A percentile compares a stretch with the other conserved stretches of the same genome.
phyloP scores from a whole-genome alignment of 208 protist genomes.

The Trypanosoma lewisi region DNA sequence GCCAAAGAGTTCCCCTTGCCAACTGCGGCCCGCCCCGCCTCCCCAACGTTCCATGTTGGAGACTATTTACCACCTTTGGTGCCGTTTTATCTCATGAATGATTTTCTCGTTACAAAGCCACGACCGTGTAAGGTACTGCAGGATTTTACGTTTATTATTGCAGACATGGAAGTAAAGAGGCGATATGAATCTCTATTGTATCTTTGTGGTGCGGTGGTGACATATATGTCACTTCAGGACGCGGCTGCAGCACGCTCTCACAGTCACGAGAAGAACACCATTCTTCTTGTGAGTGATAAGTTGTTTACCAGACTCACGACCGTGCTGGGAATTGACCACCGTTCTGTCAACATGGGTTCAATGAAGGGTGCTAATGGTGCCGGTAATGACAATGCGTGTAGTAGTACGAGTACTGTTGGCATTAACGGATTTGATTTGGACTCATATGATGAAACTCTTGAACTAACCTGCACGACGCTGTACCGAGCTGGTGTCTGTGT shows the following conservation, averaged over 20 bases:
- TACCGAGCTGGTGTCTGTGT: constrained; percentile 47
- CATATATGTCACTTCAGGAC: constrained; percentile 23
- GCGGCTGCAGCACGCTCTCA: constrained; percentile 8
- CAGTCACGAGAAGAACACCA: background rate
- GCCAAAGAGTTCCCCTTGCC: constrained; percentile 45
- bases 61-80: constrained; percentile 51
- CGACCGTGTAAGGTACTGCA: constrained; percentile 33
- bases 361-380: background rate
- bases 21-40: constrained; percentile 34
- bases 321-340: background rate
- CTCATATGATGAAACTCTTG: constrained; percentile 12
- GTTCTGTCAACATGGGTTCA: background rate
- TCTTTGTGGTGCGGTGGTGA: constrained; percentile 35
- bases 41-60: constrained; percentile 36
- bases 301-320: constrained; percentile 3
- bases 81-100: constrained; percentile 51
- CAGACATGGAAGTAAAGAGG: constrained; percentile 26
- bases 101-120: constrained; percentile 49
- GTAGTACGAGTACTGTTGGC: background rate
- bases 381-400: background rate
- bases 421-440: background rate
- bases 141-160: constrained; percentile 40
- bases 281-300: constrained; percentile 12
- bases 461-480: constrained; percentile 32
- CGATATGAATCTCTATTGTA: constrained; percentile 32